Evolutionary conservation across 768 basidiomycete species (phyloP).

Genomic region (Sutorius australiensis): DNA sequence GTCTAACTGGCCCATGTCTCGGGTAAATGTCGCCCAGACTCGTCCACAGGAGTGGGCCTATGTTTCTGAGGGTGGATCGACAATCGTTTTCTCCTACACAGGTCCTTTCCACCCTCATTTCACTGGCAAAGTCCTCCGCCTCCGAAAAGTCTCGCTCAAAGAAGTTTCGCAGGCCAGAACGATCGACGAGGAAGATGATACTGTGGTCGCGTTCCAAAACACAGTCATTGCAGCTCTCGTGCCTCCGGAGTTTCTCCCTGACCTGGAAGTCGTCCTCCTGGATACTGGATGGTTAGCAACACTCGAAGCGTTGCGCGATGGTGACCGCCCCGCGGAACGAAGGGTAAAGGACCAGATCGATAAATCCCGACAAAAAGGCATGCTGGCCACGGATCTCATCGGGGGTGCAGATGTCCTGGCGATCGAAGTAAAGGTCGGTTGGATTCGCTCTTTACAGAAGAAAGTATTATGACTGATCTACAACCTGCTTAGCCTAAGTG

Average conservation of each 20-base stretch:
- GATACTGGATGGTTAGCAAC: constrained; percentile 56
- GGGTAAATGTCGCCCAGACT: constrained; percentile 22
- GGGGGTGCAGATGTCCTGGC: constrained; percentile 55
- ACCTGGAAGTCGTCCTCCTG: constrained; percentile 45
- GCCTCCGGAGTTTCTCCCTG: constrained; percentile 55
- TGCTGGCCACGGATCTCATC: constrained; percentile 80
- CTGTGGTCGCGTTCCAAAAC: constrained; percentile 54
- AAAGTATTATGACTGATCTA: constrained; percentile 1
- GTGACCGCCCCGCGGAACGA: constrained; percentile 54
- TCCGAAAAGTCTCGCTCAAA: constrained; percentile 54
- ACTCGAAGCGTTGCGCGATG: constrained; percentile 46
- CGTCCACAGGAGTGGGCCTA: constrained; percentile 70
- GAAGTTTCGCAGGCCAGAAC: constrained; percentile 9
- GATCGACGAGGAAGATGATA: constrained; percentile 38
- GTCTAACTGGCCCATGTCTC: constrained; percentile 11
- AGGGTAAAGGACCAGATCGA: constrained; percentile 59
- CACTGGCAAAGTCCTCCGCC: constrained; percentile 65
- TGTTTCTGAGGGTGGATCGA: constrained; percentile 88
- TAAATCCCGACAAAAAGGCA: constrained; percentile 46
- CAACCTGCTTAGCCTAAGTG: constrained; percentile 78
- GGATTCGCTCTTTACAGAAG: neutral
- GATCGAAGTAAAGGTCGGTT: constrained; percentile 85
- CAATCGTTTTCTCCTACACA: constrained; percentile 80
- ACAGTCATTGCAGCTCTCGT: constrained; percentile 65
- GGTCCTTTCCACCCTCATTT: constrained; percentile 53